Conservation (phyloP, 371 early-diverging fungal genomes). For the Smittium mucronatum region DNA sequence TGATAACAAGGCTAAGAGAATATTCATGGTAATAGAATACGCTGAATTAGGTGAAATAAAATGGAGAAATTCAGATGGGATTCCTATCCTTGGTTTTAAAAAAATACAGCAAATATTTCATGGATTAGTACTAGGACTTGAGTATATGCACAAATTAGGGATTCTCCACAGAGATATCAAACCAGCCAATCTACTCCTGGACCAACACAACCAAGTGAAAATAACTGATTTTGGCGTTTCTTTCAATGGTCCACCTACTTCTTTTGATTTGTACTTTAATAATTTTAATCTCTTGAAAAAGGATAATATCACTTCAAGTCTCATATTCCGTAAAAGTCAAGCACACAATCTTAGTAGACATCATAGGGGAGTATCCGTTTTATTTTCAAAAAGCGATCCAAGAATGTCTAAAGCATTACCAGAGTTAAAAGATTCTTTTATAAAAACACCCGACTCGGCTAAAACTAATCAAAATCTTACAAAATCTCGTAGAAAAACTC, state of each 20-base stretch:
- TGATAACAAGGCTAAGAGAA: constrained; percentile 74
- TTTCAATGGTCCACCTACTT: constrained; percentile 21
- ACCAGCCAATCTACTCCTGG: constrained; percentile 78
- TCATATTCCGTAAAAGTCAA: too few relatives aligned
- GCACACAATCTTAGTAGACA: too few relatives aligned
- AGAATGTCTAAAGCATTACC: too few relatives aligned
- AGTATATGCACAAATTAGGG: constrained; percentile 84
- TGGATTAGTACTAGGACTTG: constrained; percentile 79
- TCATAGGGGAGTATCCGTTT: too few relatives aligned
- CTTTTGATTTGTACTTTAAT: not conserved
- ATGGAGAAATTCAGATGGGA: constrained; percentile 59
- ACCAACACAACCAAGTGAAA: constrained; percentile 63
- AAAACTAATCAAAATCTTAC: too few relatives aligned
- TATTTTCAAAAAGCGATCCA: too few relatives aligned
- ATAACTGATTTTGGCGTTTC: constrained; percentile 95
- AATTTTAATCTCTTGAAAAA: too few relatives aligned
- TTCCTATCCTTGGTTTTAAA: constrained; percentile 48
- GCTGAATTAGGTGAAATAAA: constrained; percentile 83
- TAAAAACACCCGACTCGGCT: too few relatives aligned
- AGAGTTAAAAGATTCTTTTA: too few relatives aligned
- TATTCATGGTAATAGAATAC: constrained; percentile 81
- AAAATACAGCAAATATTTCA: constrained; percentile 71
- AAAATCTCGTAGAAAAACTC: too few relatives aligned
- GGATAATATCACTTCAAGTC: too few relatives aligned
- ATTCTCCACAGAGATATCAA: constrained; percentile 94